These are phyloP conservation scores for Dictyostelium citrinum DNA, from an alignment of 78 protist species.

Conservation along the genomic window DNA sequence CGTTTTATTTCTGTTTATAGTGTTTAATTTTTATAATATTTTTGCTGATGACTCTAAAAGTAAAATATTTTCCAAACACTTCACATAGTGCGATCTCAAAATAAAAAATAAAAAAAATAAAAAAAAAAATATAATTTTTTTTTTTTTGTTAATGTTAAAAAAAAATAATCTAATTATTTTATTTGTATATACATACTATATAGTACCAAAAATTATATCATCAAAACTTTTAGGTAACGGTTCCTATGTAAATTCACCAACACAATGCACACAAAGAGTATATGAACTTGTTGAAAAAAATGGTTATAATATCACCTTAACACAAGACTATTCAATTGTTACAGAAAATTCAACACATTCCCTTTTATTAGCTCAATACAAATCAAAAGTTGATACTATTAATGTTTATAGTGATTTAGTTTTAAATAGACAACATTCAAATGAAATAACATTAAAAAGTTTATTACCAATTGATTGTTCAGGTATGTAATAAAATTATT, in stretches of 20 bases:
- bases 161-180: no score
- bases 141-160: no score
- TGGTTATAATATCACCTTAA: background rate
- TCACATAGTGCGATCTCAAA: background rate
- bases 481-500: background rate
- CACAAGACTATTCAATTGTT: background rate
- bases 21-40: no score
- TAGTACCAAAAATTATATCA: background rate
- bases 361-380: background rate
- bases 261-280: background rate
- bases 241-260: background rate
- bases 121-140: no score
- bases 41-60: background rate
- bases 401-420: background rate
- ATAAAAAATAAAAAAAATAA: no score
- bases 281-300: background rate
- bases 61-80: background rate
- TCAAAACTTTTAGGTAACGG: background rate
- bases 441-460: background rate
- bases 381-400: background rate
- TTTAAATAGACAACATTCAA: background rate
- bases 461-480: background rate
- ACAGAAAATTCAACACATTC: background rate
- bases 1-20: background rate
- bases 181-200: no score